Conservation (phyloP, 176 grass and related monocot species). For the Oryza officinalis region DNA sequence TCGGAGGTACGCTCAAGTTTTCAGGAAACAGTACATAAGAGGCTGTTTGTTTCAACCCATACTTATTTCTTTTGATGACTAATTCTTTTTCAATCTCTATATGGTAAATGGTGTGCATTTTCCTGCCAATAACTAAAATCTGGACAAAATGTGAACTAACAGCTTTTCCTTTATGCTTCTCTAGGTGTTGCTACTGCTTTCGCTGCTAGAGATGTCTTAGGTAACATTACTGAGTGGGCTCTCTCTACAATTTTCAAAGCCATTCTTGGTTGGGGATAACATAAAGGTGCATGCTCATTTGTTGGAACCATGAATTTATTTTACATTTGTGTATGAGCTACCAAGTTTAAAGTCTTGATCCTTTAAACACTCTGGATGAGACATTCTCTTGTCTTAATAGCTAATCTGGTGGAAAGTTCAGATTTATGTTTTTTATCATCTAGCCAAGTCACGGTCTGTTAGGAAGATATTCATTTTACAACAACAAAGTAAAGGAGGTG, state of each 20-base stretch:
- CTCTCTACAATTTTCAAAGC: constrained; percentile 71
- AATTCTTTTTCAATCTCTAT: background rate
- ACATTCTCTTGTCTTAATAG: background rate
- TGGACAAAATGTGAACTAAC: constrained; percentile 14
- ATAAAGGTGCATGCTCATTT: constrained; percentile 57
- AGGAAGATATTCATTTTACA: background rate
- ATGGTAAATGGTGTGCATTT: background rate
- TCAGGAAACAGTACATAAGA: background rate
- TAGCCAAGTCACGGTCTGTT: background rate
- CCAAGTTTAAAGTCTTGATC: background rate
- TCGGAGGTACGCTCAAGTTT: constrained; percentile 60
- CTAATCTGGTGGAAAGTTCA: background rate
- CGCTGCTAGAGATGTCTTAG: constrained; percentile 76
- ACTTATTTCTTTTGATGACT: background rate
- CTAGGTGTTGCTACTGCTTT: constrained; percentile 81
- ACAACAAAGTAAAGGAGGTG: background rate
- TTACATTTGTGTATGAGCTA: background rate
- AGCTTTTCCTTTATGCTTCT: constrained; percentile 5
- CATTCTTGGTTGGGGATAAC: constrained; percentile 71
- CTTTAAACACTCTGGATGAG: background rate
- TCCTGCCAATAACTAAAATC: background rate
- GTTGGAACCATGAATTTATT: background rate
- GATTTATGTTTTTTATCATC: background rate
- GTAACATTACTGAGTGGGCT: constrained; percentile 78
- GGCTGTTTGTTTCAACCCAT: background rate